Evolutionary conservation across 345 rosid genomes (phyloP).

Genomic region (Turnera subulata): DNA sequence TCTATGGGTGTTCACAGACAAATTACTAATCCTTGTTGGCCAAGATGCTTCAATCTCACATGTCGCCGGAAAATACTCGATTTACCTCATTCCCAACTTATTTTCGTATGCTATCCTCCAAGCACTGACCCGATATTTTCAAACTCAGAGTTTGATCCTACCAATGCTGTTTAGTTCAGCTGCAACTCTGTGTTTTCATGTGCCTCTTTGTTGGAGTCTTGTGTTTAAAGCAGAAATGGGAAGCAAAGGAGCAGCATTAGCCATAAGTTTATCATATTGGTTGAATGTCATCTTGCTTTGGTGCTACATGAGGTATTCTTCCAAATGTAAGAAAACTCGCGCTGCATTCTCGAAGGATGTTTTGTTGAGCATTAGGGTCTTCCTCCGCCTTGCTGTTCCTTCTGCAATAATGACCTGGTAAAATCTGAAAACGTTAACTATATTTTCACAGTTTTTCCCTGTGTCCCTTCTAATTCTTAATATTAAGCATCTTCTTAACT

Average conservation of each 20-base stretch:
- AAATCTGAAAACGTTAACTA: too few species aligned
- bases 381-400: constrained; percentile 18
- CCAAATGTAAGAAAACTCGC: constrained; percentile 11
- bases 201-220: constrained; percentile 21
- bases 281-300: constrained; percentile 15
- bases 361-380: constrained; percentile 5
- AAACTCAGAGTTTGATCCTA: constrained; percentile 17
- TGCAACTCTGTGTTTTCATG: constrained; percentile 12
- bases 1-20: constrained; percentile 15
- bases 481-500: background rate
- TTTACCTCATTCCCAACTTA: constrained; percentile 11
- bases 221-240: constrained; percentile 11
- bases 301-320: constrained; percentile 12
- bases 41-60: constrained; percentile 15
- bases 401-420: constrained; percentile 25
- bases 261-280: constrained; percentile 15
- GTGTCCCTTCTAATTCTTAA: too few species aligned
- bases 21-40: constrained; percentile 14
- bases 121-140: constrained; percentile 14
- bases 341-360: background rate
- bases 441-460: too few species aligned
- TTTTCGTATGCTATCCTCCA: constrained; percentile 10
- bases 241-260: constrained; percentile 13
- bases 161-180: constrained; percentile 19
- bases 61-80: background rate